These are phyloP conservation scores for Wickerhamiella australiensis DNA, from an alignment of 805 yeast genomes.

Conservation along the genomic window DNA sequence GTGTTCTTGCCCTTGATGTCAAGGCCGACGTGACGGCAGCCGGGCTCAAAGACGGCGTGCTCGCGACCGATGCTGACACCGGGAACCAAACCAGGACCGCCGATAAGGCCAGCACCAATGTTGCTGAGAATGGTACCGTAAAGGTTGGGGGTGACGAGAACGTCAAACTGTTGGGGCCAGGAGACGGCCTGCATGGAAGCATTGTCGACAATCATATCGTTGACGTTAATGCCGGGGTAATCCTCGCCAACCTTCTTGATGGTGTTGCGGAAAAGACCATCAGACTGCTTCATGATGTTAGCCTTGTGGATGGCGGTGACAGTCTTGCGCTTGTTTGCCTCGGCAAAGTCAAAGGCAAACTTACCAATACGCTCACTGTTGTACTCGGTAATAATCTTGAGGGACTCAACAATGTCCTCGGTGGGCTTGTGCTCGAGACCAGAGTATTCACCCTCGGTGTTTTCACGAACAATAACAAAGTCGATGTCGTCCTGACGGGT, in stretches of 20 bases:
- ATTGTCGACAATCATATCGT: conserved; percentile 94
- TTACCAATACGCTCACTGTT: conserved; percentile 96
- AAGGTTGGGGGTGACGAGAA: conserved; percentile 92
- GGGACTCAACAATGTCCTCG: conserved; percentile 94
- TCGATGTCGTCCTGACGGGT: conserved; percentile 82
- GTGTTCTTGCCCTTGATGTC: conserved; percentile 89
- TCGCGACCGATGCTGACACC: conserved; percentile 98
- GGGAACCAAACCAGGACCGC: conserved; percentile 98
- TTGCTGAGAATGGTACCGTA: conserved; percentile 96
- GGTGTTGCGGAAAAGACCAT: conserved; percentile 92
- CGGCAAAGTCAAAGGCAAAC: conserved; percentile 93
- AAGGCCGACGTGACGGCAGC: conserved; percentile 98
- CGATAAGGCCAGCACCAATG: conserved; percentile 94
- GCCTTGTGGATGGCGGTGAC: conserved; percentile 99
- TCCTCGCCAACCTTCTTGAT: conserved; percentile 75
- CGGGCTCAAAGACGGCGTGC: conserved; percentile 96
- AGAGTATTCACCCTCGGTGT: conserved; percentile 99
- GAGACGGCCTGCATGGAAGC: conserved; percentile 99
- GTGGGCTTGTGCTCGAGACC: conserved; percentile 96
- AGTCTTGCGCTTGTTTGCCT: conserved; percentile 76
- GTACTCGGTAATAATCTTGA: conserved; percentile 85
- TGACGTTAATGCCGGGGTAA: conserved; percentile 70
- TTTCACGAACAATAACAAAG: conserved; percentile 92
- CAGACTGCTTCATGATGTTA: conserved; percentile 97
- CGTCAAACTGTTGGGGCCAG: conserved; percentile 95